Evolutionary conservation across 2,329 filamentous ascomycete species (phyloP), one percentile per base, ranked within the genome.

Genomic region (Microdochium paspali): DNA sequence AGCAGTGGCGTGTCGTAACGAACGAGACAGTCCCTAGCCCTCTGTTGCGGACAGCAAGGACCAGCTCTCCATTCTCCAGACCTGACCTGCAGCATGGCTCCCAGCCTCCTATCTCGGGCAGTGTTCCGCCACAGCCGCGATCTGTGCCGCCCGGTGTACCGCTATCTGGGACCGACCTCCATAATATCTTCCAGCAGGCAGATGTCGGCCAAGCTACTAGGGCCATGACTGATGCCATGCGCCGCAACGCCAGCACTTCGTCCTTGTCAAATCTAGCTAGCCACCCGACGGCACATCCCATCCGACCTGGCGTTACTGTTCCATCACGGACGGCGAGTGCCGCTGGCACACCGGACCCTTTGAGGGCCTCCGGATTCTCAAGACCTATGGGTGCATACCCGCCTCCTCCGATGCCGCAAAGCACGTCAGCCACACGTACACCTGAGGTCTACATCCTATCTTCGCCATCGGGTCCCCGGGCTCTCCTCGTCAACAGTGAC

Each of bases 401-500:
- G n/a, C 46, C 57, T 28, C 50, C 58, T 10, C 49, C 52, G 46
- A 46, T 50, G 50, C 46, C 51, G 52, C 51, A 51, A 42, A 49
- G 44, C 31, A 53, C 53, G 15, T 42, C 50, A 23, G 47, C 57
- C 13, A 44, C 60, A 18, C 58, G 58, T 26, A 64, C 64, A 23
- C 66, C 72, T 0, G 73, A 79, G 49, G 76, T 82, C 2, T 84
- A 82, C 53, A 74, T 84, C 23, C 58, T 84, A 6, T 77, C 72
- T 15, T 83, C 80, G 0, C 79, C 80, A 1, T 68, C 70, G 39
- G 80, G 80, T 1, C 80, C 80, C 1, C 72, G 73, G 20, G 80
- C 72, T 5, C 61, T 84, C 1, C 59, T 84, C 6, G 63, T 84
- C 35, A 79, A 76, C 54, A 70, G 71, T 40, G 62, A 62, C 12